Conservation (phyloP, 805 yeast genomes). For the Kuraishia piskuri region DNA sequence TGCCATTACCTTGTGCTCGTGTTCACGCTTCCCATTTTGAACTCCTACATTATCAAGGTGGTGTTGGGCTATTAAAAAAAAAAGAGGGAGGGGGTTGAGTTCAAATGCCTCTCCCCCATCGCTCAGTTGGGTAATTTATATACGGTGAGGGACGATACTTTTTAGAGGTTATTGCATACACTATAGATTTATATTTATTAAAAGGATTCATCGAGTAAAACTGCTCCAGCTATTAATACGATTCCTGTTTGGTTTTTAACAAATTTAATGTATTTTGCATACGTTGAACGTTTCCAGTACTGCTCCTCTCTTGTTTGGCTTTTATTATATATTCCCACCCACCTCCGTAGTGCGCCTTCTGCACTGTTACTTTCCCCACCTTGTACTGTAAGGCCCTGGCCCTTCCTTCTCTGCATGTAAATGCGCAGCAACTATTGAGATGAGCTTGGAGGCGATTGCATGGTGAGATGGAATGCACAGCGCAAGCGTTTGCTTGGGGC, state of each 20-base stretch:
- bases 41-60: constrained; percentile 58
- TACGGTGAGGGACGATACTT: no score
- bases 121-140: no score
- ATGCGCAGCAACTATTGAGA: not conserved
- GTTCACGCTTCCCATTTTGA: constrained; percentile 64
- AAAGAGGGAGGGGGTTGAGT: not conserved
- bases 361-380: no score
- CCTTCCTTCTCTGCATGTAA: not conserved
- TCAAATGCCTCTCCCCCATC: not conserved
- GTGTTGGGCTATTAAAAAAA: constrained; percentile 27
- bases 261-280: no score
- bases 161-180: no score
- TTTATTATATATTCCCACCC: no score
- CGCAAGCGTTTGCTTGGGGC: not conserved
- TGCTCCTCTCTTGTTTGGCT: no score
- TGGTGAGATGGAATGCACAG: not conserved
- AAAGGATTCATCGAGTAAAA: no score
- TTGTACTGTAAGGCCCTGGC: no score
- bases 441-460: not conserved
- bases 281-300: no score
- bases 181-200: no score
- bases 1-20: constrained; percentile 64
- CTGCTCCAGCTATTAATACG: not conserved
- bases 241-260: not conserved
- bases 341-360: no score